A percentile compares a stretch with the other conserved stretches of the same genome.
Evolutionary conservation across 2,329 filamentous ascomycete genomes (phyloP).

Genomic region (Xylariales sp.): DNA sequence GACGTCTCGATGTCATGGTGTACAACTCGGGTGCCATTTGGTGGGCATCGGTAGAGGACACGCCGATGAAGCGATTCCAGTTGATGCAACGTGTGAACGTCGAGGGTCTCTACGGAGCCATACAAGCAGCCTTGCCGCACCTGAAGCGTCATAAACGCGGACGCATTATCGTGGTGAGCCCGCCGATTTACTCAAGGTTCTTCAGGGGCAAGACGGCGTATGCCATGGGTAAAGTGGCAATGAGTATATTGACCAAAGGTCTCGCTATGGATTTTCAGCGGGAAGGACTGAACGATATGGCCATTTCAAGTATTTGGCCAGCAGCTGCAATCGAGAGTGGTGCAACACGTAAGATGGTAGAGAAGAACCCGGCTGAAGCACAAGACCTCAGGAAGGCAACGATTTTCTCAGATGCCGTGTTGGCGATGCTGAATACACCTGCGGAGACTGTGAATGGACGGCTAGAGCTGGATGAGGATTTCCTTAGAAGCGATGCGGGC

Average conservation of each 20-base stretch:
- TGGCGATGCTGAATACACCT: constrained; percentile 63
- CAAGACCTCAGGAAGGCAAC: constrained; percentile 63
- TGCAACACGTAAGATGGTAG: constrained; percentile 56
- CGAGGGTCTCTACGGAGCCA: constrained; percentile 67
- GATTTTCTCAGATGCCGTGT: constrained; percentile 76
- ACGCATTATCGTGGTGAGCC: constrained; percentile 72
- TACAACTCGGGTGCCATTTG: constrained; percentile 86
- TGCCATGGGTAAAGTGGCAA: constrained; percentile 72
- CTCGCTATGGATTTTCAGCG: constrained; percentile 76
- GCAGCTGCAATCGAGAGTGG: constrained; percentile 71
- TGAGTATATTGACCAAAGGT: constrained; percentile 78
- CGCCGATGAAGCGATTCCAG: constrained; percentile 70
- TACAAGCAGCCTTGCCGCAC: constrained; percentile 66
- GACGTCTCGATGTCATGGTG: constrained; percentile 66
- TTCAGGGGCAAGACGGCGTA: constrained; percentile 84
- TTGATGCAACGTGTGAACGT: constrained; percentile 73
- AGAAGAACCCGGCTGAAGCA: constrained; percentile 38
- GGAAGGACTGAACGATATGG: constrained; percentile 62
- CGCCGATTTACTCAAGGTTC: constrained; percentile 81
- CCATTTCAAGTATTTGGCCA: constrained; percentile 79
- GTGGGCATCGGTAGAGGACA: constrained; percentile 72
- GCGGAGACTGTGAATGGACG: constrained; percentile 62
- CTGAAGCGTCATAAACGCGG: constrained; percentile 54
- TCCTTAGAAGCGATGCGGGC: constrained; percentile 59
- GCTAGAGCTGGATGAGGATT: constrained; percentile 76